These are phyloP conservation scores for Cercospora beticola DNA, from an alignment of 2,329 filamentous ascomycete genomes.

Conservation along the genomic window DNA sequence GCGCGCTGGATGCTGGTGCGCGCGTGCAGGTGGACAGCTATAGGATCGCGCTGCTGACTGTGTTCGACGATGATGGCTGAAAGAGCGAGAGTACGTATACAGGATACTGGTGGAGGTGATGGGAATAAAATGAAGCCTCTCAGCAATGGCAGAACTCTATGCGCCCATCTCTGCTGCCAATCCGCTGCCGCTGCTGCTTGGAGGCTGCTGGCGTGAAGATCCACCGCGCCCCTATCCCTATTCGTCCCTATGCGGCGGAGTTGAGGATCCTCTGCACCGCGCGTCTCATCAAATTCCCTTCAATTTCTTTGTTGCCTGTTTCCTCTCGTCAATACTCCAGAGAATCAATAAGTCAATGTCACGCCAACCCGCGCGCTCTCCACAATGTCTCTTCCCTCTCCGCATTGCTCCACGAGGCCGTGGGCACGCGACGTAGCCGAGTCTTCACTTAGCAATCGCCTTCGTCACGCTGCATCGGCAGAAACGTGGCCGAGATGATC, in stretches of 20 bases:
- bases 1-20: background rate
- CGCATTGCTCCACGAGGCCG: background rate
- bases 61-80: background rate
- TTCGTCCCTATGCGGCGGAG: background rate
- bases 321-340: background rate
- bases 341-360: background rate
- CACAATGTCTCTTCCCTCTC: background rate
- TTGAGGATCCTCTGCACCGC: background rate
- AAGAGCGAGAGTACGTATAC: background rate
- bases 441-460: background rate
- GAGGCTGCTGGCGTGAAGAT: background rate
- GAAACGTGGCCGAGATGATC: slow-evolving; percentile 1
- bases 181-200: background rate
- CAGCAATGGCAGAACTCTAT: background rate
- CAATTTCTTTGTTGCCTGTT: background rate
- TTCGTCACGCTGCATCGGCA: slow-evolving; percentile 4
- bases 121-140: background rate
- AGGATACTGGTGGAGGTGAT: background rate
- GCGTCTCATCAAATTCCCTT: slow-evolving; percentile 3
- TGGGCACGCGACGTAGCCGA: background rate
- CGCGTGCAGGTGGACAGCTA: background rate
- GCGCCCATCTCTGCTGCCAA: background rate
- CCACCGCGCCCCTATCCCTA: background rate
- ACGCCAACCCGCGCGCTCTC: background rate
- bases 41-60: background rate